Evolutionary conservation across 2,329 filamentous ascomycete species (phyloP).

Genomic region (Ophiostoma sp.): DNA sequence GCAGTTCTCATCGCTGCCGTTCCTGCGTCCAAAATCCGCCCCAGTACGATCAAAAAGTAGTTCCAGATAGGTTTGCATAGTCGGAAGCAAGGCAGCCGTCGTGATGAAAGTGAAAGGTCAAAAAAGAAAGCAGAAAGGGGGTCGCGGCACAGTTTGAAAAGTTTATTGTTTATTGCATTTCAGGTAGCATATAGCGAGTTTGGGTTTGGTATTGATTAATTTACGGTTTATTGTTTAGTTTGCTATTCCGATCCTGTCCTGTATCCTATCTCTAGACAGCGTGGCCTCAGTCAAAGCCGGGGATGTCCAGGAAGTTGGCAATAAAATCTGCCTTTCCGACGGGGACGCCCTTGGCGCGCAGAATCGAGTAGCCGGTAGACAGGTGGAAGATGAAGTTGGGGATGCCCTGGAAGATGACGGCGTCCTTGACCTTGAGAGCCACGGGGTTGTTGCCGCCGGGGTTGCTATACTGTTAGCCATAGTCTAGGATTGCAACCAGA

Average conservation of each 20-base stretch:
- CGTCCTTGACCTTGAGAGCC: conserved; percentile 33
- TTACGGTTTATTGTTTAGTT: neutral
- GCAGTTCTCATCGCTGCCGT: neutral
- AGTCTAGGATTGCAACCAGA: no score
- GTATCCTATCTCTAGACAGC: neutral
- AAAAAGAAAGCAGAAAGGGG: no score
- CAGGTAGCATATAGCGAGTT: neutral
- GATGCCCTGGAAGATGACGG: conserved; percentile 42
- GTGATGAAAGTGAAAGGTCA: neutral
- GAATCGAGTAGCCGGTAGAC: conserved; percentile 50
- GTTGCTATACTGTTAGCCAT: conserved; percentile 16
- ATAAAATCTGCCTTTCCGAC: conserved; percentile 55
- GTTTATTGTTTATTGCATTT: neutral
- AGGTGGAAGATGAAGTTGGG: conserved; percentile 60
- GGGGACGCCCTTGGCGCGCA: conserved; percentile 52
- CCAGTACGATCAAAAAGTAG: neutral
- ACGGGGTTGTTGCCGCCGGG: conserved; percentile 14
- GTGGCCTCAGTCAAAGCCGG: conserved; percentile 16
- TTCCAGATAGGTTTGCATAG: neutral
- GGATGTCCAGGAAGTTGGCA: conserved; percentile 23
- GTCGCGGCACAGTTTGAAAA: neutral
- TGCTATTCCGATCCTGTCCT: neutral
- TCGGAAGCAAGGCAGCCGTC: neutral
- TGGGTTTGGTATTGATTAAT: neutral
- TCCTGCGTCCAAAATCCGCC: conserved; percentile 1